Conservation (phyloP, 805 yeast genomes). For the Debaryomyces castellii region DNA sequence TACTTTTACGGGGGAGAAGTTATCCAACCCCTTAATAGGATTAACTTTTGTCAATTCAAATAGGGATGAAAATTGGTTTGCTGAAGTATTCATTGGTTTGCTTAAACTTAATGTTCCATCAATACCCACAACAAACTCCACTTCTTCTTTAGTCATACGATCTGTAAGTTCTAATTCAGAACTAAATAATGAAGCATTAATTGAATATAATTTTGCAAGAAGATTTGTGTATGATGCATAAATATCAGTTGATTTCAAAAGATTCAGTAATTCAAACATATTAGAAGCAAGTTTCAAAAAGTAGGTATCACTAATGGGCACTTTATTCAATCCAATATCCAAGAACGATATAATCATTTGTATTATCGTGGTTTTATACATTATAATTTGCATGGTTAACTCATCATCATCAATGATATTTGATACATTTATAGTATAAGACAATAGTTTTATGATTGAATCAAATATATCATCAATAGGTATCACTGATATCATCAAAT, state of each 20-base stretch:
- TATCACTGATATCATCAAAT: conserved; percentile 20
- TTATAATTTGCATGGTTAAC: conserved; percentile 37
- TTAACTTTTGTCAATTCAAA: conserved; percentile 34
- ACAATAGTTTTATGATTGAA: conserved; percentile 25
- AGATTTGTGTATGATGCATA: conserved; percentile 21
- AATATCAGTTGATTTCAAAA: conserved; percentile 30
- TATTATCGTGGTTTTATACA: conserved; percentile 28
- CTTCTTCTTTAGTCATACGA: conserved; percentile 26
- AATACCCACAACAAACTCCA: conserved; percentile 32
- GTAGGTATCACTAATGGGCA: conserved; percentile 34
- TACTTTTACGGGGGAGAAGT: conserved; percentile 29
- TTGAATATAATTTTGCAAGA: conserved; percentile 25
- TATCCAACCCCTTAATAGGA: conserved; percentile 13
- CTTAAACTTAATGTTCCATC: conserved; percentile 19
- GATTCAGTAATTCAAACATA: conserved; percentile 31
- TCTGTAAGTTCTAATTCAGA: conserved; percentile 24
- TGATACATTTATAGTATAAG: conserved; percentile 29
- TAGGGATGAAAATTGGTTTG: conserved; percentile 14
- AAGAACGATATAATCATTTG: conserved; percentile 27
- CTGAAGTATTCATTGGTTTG: conserved; percentile 9
- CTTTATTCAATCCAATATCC: conserved; percentile 20
- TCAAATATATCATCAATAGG: conserved; percentile 28
- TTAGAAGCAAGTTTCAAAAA: conserved; percentile 23
- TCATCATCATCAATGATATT: conserved; percentile 29
- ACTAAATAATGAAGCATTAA: conserved; percentile 26